Base-by-base conservation (phyloP, 805 yeast genomes). In the Candida peoriensis region DNA sequence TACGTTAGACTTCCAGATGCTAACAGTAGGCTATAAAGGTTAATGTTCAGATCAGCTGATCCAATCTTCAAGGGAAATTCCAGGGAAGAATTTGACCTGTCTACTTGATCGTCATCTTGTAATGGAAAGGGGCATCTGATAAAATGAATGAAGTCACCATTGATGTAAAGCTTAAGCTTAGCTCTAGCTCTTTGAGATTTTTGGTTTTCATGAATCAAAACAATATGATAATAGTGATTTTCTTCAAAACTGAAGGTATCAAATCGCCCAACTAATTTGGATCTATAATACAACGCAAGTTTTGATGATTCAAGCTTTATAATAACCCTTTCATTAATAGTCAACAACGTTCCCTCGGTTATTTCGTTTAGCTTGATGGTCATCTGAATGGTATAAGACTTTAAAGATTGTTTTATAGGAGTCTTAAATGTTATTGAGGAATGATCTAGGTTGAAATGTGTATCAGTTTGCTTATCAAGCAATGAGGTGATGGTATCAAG, bases 1-100 rank as follows among this genome's bases (percentile, higher is more conserved):
- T 56, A 52, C 0, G 69, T 53, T 21, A 66, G 57, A 2, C 55
- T 43, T 3, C 47, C 54, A 28, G 61, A 61, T 12, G 74, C 43
- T 0, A 76, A 41, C 10, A 66, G 41, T 2, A 74, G 44, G 39
- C 64, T 74, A 1, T 50, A 34, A 3, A 52, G 15, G 18, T 34
- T 32, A 15, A 50, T 16, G 3, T 17, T 19, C 16, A 24, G 6
- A 15, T 18, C 13, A 20, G 32, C 23, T 0, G 48, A 42, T 2
- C 56, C 55, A 15, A 48, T 16, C 3, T 38, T 38, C 1, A 47
- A n/a, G 21, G 2, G 8, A 14, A 6, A 32, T 4, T 8, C 21
- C 17, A 4, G 24, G 19, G 9, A 19, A 15, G 13, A 16, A 16
- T 14, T 24, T 26, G 3, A 17, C 32, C n/a, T 14, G 37, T n/a